phyloP scores from a whole-genome alignment of 1,284 basidiomycete genomes.

The Lignosus rhinocerotis region DNA sequence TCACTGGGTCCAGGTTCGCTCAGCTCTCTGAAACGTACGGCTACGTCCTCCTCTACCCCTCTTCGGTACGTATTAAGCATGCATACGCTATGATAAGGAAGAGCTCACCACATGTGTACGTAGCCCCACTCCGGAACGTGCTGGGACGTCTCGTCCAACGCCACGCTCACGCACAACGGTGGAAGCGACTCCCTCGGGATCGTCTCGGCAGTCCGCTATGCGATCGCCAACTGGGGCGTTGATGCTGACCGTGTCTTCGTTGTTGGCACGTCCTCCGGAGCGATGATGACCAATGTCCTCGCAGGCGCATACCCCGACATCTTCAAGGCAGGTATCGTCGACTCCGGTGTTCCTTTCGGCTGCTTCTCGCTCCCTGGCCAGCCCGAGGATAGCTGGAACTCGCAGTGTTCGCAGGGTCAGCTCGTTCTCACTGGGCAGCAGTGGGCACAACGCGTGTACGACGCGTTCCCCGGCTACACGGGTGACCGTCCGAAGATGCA shows the following conservation, averaged over 20 bases:
- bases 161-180: slow-evolving; percentile 52
- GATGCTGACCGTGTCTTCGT: slow-evolving; percentile 47
- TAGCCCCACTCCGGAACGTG: slow-evolving; percentile 48
- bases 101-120: slow-evolving; percentile 3
- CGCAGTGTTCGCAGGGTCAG: slow-evolving; percentile 40
- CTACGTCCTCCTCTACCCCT: slow-evolving; percentile 48
- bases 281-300: slow-evolving; percentile 64
- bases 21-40: slow-evolving; percentile 49
- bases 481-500: slow-evolving; percentile 53
- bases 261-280: slow-evolving; percentile 55
- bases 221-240: slow-evolving; percentile 49
- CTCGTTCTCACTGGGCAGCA: slow-evolving; percentile 46
- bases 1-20: slow-evolving; percentile 49
- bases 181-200: slow-evolving; percentile 58
- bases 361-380: slow-evolving; percentile 49
- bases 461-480: slow-evolving; percentile 51
- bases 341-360: slow-evolving; percentile 54
- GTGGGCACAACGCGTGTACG: slow-evolving; percentile 49
- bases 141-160: slow-evolving; percentile 55
- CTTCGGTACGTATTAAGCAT: slow-evolving; percentile 46
- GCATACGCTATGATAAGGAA: slow-evolving; percentile 28
- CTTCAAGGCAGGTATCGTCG: slow-evolving; percentile 48
- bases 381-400: slow-evolving; percentile 47
- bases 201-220: slow-evolving; percentile 47
- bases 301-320: slow-evolving; percentile 56